Evolutionary conservation across 2,329 filamentous ascomycete species (phyloP).

Genomic region (Penicillium nordicum): DNA sequence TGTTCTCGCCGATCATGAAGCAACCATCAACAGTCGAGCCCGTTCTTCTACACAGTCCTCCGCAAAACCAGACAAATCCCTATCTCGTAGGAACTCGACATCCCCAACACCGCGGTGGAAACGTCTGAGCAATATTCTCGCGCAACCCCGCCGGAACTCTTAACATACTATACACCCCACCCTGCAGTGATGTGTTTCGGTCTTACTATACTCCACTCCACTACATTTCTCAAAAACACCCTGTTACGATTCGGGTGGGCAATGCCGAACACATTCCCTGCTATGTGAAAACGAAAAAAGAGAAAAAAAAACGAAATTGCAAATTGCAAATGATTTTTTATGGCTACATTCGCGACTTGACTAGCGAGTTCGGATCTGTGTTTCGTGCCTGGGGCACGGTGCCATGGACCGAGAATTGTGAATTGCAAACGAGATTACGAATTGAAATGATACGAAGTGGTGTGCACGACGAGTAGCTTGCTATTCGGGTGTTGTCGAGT

Average conservation of each 20-base stretch:
- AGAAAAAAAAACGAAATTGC: neutral
- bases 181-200: neutral
- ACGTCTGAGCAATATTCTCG: slow-evolving; percentile 34
- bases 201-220: neutral
- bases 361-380: neutral
- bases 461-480: neutral
- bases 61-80: slow-evolving; percentile 31
- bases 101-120: slow-evolving; percentile 34
- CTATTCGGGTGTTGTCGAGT: neutral
- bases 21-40: slow-evolving; percentile 31
- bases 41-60: slow-evolving; percentile 38
- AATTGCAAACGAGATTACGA: slow-evolving; percentile 6
- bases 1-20: slow-evolving; percentile 42
- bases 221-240: neutral
- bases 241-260: no score
- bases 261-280: neutral
- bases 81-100: slow-evolving; percentile 19
- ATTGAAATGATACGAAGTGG: slow-evolving; percentile 5
- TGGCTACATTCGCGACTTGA: neutral
- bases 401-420: neutral
- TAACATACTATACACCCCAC: neutral
- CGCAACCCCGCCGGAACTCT: slow-evolving; percentile 26
- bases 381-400: neutral
- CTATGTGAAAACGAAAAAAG: neutral
- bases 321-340: neutral